Evolutionary conservation across 2,329 filamentous ascomycete genomes (phyloP), one percentile per base, ranked within the genome.

Genomic region (Hysterium pulicare): DNA sequence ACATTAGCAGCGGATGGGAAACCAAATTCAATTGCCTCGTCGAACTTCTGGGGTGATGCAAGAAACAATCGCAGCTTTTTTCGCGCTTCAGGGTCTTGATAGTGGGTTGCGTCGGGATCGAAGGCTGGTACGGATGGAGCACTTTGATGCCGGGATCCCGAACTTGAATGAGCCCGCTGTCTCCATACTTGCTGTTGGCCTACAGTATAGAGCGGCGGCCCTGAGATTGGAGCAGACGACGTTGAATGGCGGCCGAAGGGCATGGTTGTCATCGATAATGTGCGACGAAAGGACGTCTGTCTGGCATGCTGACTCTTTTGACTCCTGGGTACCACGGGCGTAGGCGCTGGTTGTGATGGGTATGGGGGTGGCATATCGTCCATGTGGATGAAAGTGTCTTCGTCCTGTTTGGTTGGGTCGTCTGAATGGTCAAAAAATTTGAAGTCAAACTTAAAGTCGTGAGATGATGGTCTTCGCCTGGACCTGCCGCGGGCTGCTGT

Each of bases 11-110:
- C 41, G 0, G 84, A 82, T 0, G 90, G 89, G 56, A 96, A 97
- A 0, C 91, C 91, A 66, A 94, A 96, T 62, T 95, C 87, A 40
- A 97, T 80, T 1, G 88, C 90, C 67, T 97, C 91, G 61, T 97
- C 91, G 55, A 97, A 97, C 62, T 95, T 95, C 53, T 95, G 87
- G 1, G 90, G 86, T 1, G 90, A 95, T 6, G 87, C 86, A 16
- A 95, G 78, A 57, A 90, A 95, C 5, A 88, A 82, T 10, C 90
- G 83, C 16, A 97, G 73, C 68, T 94, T 95, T 55, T 88, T 76
- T 24, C 91, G 81, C 30, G 90, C 88, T 61, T 95, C 87, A 0
- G 90, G 89, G 55, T 96, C 90, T 62, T 89, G 87, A 59, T 95
- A 96, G 68, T 95, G 86, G 28, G 87, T 81, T 3, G 88, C 86